Base-by-base conservation (phyloP, 179 eudicot genomes). In the Corrigiola litoralis region DNA sequence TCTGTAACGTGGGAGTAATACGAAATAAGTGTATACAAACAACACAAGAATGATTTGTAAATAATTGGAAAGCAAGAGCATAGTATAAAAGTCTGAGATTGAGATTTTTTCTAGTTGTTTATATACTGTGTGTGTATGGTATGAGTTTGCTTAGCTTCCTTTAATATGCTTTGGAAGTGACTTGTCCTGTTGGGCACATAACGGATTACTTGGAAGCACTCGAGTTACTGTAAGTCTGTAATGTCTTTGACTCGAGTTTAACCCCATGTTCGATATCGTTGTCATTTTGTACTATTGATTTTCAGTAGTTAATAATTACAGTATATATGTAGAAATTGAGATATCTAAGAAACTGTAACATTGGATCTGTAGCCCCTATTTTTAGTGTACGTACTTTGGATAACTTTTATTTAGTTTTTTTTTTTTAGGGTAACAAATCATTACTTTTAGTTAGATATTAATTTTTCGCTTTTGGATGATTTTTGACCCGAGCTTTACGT, bases 11-110 rank as follows among this genome's bases (percentile, higher is more conserved):
- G 61, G 74, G 75, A 65, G 18, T 45, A 20, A 28, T 13, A 10
- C 40, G 28, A 29, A 60, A 40, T 29, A 48, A 5, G 57, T 10
- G 11, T 24, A 34, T 29, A 45, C 14, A 44, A 47, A 47, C 61
- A 42, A 61, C 59, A 66, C 45, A 64, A 62, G n/a, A 47, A 45
- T 72, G 76, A 69, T 75, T 65, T 53, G 75, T 25, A 44, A 65
- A 72, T 70, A 58, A 72, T 71, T 62, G 63, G 27, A 41, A 18
- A 58, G 17, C 4, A 47, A 45, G 11, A 24, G 56, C 28, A 8
- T 27, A 48, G 24, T 23, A 17, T 13, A 1, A 25, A 17, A 29
- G 27, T 40, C n/a, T n/a, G n/a, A 34, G 28, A 10, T 2, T 44
- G 5, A 25, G 18, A 18, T 69, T 29, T 28, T 36, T 11, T 14